These are phyloP conservation scores for Dactylellina cionopaga DNA, from an alignment of 2,329 filamentous ascomycete species.

Conservation along the genomic window DNA sequence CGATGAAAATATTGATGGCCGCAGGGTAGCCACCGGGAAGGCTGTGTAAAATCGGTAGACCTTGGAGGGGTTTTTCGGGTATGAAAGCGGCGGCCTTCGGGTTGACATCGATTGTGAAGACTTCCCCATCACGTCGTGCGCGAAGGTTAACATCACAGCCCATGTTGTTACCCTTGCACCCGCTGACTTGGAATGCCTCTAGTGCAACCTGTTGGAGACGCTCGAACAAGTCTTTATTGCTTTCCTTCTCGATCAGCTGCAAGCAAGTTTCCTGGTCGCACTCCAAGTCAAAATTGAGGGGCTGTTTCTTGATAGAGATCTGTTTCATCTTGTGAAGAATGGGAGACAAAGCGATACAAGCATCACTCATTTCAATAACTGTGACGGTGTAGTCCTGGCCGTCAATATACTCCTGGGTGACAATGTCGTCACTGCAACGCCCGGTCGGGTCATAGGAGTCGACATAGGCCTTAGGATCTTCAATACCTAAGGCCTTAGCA, in stretches of 20 bases:
- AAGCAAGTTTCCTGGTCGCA: slow-evolving; percentile 53
- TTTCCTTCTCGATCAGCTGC: slow-evolving; percentile 45
- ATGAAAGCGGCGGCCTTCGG: slow-evolving; percentile 55
- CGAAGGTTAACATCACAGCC: slow-evolving; percentile 56
- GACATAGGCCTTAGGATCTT: slow-evolving; percentile 23
- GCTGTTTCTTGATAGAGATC: slow-evolving; percentile 22
- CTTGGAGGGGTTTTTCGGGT: slow-evolving; percentile 45
- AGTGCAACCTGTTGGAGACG: slow-evolving; percentile 54
- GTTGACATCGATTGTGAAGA: slow-evolving; percentile 56
- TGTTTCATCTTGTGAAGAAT: not conserved
- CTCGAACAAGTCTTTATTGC: slow-evolving; percentile 53
- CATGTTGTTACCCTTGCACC: slow-evolving; percentile 53
- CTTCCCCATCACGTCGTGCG: slow-evolving; percentile 48
- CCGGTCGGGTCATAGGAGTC: slow-evolving; percentile 18
- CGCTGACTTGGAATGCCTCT: slow-evolving; percentile 53
- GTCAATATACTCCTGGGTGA: slow-evolving; percentile 55
- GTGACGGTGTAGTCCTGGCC: slow-evolving; percentile 54
- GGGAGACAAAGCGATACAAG: slow-evolving; percentile 52
- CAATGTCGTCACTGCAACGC: slow-evolving; percentile 48
- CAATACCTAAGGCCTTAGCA: slow-evolving; percentile 15
- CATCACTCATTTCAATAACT: slow-evolving; percentile 55
- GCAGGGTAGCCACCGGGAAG: slow-evolving; percentile 55
- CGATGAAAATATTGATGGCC: slow-evolving; percentile 55
- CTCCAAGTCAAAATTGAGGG: slow-evolving; percentile 56
- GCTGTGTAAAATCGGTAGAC: slow-evolving; percentile 39